Evolutionary conservation across 139 green algal genomes (phyloP), one percentile per base, ranked within the genome.

Genomic region (Nannochloris sp.): DNA sequence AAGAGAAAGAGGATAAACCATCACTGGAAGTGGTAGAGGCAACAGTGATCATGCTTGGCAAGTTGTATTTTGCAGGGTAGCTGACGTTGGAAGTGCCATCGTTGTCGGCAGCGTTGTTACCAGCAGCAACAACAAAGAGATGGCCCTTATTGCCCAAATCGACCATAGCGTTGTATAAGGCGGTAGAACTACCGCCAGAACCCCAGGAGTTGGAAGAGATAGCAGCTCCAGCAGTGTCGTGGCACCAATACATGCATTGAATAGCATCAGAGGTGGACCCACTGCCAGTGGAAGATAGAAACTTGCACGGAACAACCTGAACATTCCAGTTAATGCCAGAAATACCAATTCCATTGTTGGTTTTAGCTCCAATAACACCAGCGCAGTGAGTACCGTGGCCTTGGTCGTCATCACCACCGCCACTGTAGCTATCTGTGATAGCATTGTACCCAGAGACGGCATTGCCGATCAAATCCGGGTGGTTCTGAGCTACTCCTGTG

Each of bases 401-500:
- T 27, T 78, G 23, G n/a, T 58, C 45, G 54, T 87, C 82, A 60
- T 60, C 54, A 24, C 29, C 19, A 9, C 13, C 25, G 38, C 12
- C 25, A n/a, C n/a, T n/a, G n/a, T n/a, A n/a, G n/a, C n/a, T n/a
- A n/a, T n/a, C n/a, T 48, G 38, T 68, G 61, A 56, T 61, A 29
- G 39, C 37, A 14, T 36, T 37, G 1, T 61, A 64, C 4, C 33
- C 64, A 30, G 32, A 4, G 81, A 79, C 85, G 15, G 89, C 53
- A 54, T 82, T 86, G 24, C 7, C 27, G 8, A 15, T 36, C 5
- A 93, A 64, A 62, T 90, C 83, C 9, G 69, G 68, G 64, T 92
- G 85, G 4, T 60, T 71, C 27, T 78, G 39, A 19, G 89, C 76
- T 2, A 84, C 64, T 9, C 87, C 87, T 4, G 75, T 85, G 66